Base-by-base conservation (phyloP, 164 flowering plant species). In the Aristolochia fimbriata region DNA sequence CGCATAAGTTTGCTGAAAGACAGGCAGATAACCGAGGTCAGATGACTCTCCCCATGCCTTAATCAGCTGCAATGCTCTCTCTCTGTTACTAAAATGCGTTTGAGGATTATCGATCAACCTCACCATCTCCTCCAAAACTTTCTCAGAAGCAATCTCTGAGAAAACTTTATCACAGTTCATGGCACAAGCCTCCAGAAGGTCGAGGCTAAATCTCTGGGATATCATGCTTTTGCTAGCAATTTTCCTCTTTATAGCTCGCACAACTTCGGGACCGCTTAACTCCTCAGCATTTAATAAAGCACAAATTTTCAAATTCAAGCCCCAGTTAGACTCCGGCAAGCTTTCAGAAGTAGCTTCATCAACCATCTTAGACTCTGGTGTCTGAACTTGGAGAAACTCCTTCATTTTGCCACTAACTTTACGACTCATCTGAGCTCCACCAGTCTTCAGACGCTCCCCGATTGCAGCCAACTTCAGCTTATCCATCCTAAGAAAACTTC, bases 81-180 rank as follows among this genome's bases (percentile, higher is more conserved):
- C 59, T 60, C 78, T 72, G 58, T 52, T 67, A 48, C 61, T 69
- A 9, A 61, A 61, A 67, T 79, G 81, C 0, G 82, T 72, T 71
- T 65, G 76, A 0, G 82, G 81, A 62, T 78, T 77, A 31, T 91
- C 88, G 58, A 91, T 81, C 83, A 88, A 54, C 78, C 55, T 80
- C 62, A 86, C 87, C 92, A 91, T 86, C 69, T 91, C 96, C 47
- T 91, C 98, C 80, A 91, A 64, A 55, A 91, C 80, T 74, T 81
- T 88, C 80, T 88, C 96, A 20, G 97, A 88, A 14, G 96, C 97
- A 47, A 91, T 78, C 70, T 81, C 90, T 0, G 92, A 86, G 68
- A 81, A 85, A 33, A 88, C 91, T 81, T 88, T 88, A 65, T 91
- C 95, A 58, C 98, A 91, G 62, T 88, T 91, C 82, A 81, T 81